Evolutionary conservation across 306 rosid genomes (phyloP), one percentile per base, ranked within the genome.

Genomic region (Lagenaria siceraria): DNA sequence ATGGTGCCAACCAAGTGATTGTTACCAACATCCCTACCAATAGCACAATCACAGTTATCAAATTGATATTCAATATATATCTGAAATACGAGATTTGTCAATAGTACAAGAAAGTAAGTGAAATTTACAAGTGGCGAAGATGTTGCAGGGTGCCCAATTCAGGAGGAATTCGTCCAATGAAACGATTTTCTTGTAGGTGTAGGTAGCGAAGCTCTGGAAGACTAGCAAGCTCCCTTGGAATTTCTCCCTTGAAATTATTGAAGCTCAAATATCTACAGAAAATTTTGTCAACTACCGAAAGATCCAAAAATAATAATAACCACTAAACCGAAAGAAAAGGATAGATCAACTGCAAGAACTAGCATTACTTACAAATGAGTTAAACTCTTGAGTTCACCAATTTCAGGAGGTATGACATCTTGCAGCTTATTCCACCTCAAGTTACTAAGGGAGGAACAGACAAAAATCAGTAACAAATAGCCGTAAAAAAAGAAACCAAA

Each of bases 371-470:
- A 96, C 99, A 96, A 79, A 89, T 96, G 97, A 10, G 99, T 96
- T 77, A 96, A 82, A 83, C 98, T 96, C 93, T 90, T 96, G 72
- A 96, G 89, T 77, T 90, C 97, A 19, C 98, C 98, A 52, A 96
- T 92, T 90, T 96, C 99, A 1, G 96, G 91, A 82, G 99, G 99
- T 78, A 96, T 88, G 79, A 86, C 89, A 86, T 96, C 99, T 55
- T 96, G 99, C 24, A 96, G 89, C 82, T 96, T 96, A 85, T 96
- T 96, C 99, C 99, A 96, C 82, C 99, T 90, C 92, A 96, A 90
- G 82, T 96, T 96, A 72, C 99, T 96, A 83, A 31, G 74, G 51
- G 75, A 74, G 48, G 72, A 81, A 24, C 10, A 17, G 81, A 62
- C 35, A 78, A 40, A 29, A 80, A 17, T 69, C 36, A 69, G 56